These are phyloP conservation scores for Aspergillus quadrilineatus DNA, from an alignment of 2,329 filamentous ascomycete genomes.

Conservation along the genomic window DNA sequence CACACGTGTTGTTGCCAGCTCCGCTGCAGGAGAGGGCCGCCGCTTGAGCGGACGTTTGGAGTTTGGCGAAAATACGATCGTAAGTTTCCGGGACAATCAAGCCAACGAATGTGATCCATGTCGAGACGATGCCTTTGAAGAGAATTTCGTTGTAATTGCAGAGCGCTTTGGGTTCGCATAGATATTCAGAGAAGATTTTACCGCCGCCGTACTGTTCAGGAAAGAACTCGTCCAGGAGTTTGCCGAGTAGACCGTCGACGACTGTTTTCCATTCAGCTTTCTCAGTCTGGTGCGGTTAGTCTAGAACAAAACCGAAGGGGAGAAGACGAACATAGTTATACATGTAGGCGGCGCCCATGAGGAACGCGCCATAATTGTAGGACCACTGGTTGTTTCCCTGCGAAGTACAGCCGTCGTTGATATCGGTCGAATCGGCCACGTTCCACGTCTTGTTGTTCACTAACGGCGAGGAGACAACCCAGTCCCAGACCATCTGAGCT, in stretches of 20 bases:
- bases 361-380: constrained; percentile 58
- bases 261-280: constrained; percentile 55
- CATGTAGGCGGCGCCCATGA: constrained; percentile 58
- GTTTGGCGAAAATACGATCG: constrained; percentile 56
- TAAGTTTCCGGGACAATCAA: constrained; percentile 62
- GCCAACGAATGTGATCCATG: constrained; percentile 62
- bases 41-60: constrained; percentile 58
- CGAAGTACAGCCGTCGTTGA: constrained; percentile 51
- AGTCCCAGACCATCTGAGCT: constrained; percentile 68
- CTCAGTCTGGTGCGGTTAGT: constrained; percentile 26
- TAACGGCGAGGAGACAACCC: constrained; percentile 52
- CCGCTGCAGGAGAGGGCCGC: constrained; percentile 65
- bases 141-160: constrained; percentile 72
- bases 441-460: constrained; percentile 49
- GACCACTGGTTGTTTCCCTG: constrained; percentile 57
- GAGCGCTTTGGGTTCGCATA: constrained; percentile 60
- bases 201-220: constrained; percentile 44
- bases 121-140: constrained; percentile 69
- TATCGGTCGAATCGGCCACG: constrained; percentile 58
- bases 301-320: not conserved
- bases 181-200: constrained; percentile 57
- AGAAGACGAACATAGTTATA: constrained; percentile 50
- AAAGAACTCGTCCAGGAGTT: constrained; percentile 53
- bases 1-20: constrained; percentile 59
- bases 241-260: constrained; percentile 56